Base-by-base conservation (phyloP, 345 rosid genomes). In the Melaleuca alternifolia region DNA sequence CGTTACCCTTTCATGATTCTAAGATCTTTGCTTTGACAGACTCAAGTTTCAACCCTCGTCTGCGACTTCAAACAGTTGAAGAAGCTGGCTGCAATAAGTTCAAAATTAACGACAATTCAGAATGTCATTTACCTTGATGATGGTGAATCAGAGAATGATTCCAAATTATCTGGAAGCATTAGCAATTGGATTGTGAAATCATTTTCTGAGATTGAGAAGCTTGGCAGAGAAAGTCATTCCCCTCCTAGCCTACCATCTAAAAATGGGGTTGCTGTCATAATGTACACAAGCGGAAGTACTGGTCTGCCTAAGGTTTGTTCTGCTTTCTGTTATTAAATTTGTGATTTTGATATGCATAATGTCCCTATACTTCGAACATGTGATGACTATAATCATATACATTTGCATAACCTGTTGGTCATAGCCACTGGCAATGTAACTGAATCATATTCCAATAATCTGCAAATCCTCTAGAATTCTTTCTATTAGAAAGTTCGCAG, bases 211-310 rank as follows among this genome's bases (percentile, higher is more conserved):
- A 94, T 95, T 87, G 98, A 95, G 94, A 90, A 94, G 62, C 90
- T 93, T 83, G 99, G 99, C 62, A 77, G 91, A 90, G 85, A 86
- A 86, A 92, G 37, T 62, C 92, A 94, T 86, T 89, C 92, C 87
- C 86, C 71, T 86, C 95, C 98, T 24, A 90, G 79, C 85, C 87
- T 97, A 51, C 98, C 99, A 86, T 90, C 95, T 33, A 94, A 96
- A 90, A 91, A 96, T 84, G 91, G 89, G 10, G 86, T 92, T 87
- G 98, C 98, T 44, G 95, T 96, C 85, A 90, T 97, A 85, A 95
- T 97, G 99, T 97, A 95, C 88, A 97, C 99, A 52, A 97, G 99
- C 87, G 99, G 99, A 87, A 97, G 99, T 88, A 93, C 98, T 3
- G 98, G 99, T 86, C 89, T 96, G 84, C 98, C 98, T 84, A 97